Conservation (phyloP, 345 rosid genomes). For the Dovyalis caffra region DNA sequence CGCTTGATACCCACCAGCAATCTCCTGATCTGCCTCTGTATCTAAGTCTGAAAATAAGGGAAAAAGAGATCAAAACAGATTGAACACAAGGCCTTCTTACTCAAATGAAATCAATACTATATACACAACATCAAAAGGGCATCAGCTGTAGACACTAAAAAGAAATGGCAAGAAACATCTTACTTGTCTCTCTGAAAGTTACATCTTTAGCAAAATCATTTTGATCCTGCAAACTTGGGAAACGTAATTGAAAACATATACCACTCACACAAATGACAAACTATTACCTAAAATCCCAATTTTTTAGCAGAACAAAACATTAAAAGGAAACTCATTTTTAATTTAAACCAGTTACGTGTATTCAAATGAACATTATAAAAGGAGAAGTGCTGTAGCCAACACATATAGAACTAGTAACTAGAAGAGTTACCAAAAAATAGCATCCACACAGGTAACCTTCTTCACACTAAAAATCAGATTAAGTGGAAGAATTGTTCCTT, state of each 20-base stretch:
- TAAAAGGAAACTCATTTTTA: too few relatives aligned
- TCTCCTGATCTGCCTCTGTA: conserved; percentile 35
- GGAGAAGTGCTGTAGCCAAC: too few relatives aligned
- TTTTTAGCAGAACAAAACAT: not conserved
- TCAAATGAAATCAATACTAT: not conserved
- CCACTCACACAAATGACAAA: conserved; percentile 21
- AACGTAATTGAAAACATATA: conserved; percentile 30
- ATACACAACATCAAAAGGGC: not conserved
- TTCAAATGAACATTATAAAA: too few relatives aligned
- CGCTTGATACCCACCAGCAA: conserved; percentile 46
- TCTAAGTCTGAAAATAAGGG: conserved; percentile 44
- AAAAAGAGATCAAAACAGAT: conserved; percentile 14
- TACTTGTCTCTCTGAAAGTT: conserved; percentile 56
- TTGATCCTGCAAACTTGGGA: conserved; percentile 59
- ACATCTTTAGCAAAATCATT: conserved; percentile 49
- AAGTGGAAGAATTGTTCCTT: too few relatives aligned
- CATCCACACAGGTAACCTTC: too few relatives aligned
- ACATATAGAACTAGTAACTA: too few relatives aligned
- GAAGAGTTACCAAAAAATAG: too few relatives aligned
- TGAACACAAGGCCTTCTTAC: conserved; percentile 7
- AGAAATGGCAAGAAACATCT: conserved; percentile 39
- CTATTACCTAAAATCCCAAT: not conserved
- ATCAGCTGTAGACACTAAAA: conserved; percentile 10
- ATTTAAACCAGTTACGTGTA: too few relatives aligned
- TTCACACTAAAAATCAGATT: too few relatives aligned